Conservation (phyloP, 768 basidiomycete genomes). For the Russula lepida region DNA sequence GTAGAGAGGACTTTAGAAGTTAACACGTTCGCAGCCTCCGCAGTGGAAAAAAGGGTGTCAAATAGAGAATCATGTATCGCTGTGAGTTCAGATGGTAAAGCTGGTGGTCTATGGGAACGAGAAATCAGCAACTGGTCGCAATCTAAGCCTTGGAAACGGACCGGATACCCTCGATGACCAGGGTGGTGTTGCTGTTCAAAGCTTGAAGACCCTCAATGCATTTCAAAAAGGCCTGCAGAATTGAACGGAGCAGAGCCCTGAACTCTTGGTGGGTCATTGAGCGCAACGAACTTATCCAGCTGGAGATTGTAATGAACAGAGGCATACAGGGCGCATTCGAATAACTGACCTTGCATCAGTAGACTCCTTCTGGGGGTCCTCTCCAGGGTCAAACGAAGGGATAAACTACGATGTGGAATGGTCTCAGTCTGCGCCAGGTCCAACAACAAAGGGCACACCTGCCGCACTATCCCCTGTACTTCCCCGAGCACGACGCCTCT, state of each 20-base stretch:
- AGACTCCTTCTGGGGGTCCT: conserved; percentile 33
- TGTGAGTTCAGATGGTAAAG: conserved; percentile 34
- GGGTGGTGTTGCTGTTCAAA: conserved; percentile 49
- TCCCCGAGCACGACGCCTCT: conserved; percentile 57
- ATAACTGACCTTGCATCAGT: conserved; percentile 6
- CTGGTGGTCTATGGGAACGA: conserved; percentile 29
- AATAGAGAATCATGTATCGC: conserved; percentile 55
- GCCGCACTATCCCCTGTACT: conserved; percentile 47
- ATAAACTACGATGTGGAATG: conserved; percentile 37
- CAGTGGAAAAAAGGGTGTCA: conserved; percentile 70
- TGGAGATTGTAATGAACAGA: conserved; percentile 13
- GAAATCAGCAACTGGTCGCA: neutral
- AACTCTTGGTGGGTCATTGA: conserved; percentile 65
- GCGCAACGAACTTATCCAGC: conserved; percentile 49
- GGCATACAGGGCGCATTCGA: neutral
- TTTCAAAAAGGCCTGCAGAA: conserved; percentile 56
- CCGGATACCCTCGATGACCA: conserved; percentile 45
- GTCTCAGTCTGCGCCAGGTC: neutral
- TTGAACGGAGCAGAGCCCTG: conserved; percentile 45
- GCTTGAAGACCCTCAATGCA: conserved; percentile 60
- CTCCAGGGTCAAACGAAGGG: conserved; percentile 49
- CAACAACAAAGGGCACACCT: conserved; percentile 36
- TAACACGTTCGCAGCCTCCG: conserved; percentile 80
- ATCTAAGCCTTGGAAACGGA: conserved; percentile 23
- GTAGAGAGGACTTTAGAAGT: conserved; percentile 69